Percentiles rank a stretch among this genome's conserved stretches.
Evolutionary conservation across 2,329 filamentous ascomycete genomes (phyloP).

Genomic region (Neofusicoccum ribis): DNA sequence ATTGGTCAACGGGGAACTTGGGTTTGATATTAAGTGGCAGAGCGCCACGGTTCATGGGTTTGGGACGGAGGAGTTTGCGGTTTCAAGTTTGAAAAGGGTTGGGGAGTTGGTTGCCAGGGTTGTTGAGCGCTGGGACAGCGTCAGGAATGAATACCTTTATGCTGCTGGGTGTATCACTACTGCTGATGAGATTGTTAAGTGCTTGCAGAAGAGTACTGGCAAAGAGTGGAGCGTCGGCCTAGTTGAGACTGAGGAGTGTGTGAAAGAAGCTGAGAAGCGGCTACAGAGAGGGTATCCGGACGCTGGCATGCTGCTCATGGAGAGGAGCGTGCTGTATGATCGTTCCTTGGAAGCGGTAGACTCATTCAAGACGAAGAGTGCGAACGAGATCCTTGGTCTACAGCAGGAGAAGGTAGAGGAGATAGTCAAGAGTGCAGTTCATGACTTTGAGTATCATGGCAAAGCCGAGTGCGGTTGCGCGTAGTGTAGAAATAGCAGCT

Average conservation of each 20-base stretch:
- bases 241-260: conserved; percentile 35
- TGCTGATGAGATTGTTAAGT: conserved; percentile 33
- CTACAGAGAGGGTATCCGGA: conserved; percentile 40
- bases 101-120: conserved; percentile 31
- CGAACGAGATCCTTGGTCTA: conserved; percentile 34
- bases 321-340: conserved; percentile 41
- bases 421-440: conserved; percentile 30
- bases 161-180: conserved; percentile 34
- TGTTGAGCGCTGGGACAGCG: conserved; percentile 31
- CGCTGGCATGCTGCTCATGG: conserved; percentile 41
- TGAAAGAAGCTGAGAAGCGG: conserved; percentile 36
- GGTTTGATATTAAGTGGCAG: conserved; percentile 42
- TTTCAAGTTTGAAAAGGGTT: conserved; percentile 34
- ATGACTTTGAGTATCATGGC: conserved; percentile 12
- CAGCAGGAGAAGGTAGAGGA: conserved; percentile 34
- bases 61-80: conserved; percentile 38
- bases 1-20: conserved; percentile 36
- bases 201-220: conserved; percentile 30
- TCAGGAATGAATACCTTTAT: conserved; percentile 40
- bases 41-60: conserved; percentile 40
- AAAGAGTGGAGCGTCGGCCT: conserved; percentile 34
- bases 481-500: neutral
- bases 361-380: conserved; percentile 31
- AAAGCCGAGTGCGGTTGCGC: conserved; percentile 37
- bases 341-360: conserved; percentile 26